Percentiles rank a stretch among this genome's conserved stretches.
Conservation (phyloP, 345 rosid genomes). For the Hibiscus syriacus region DNA sequence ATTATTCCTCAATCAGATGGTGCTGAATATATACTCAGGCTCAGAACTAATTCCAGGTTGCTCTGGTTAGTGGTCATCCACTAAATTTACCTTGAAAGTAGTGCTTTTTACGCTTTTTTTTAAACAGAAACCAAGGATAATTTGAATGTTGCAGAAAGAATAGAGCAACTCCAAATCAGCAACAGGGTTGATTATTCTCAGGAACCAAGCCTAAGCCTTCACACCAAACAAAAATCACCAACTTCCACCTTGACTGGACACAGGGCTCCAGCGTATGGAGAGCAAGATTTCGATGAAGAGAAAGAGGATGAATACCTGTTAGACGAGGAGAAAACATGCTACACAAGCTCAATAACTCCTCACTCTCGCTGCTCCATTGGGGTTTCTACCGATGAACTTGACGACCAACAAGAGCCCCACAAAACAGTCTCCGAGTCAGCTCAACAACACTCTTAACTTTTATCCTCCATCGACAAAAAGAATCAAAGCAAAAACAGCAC, state of each 20-base stretch:
- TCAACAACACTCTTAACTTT: slow-evolving; percentile 8
- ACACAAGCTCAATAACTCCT: slow-evolving; percentile 74
- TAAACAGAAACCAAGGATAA: background rate
- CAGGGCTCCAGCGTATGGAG: slow-evolving; percentile 19
- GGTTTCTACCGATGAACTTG: slow-evolving; percentile 60
- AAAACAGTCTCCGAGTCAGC: slow-evolving; percentile 16
- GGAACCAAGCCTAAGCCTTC: slow-evolving; percentile 37
- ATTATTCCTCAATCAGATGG: slow-evolving; percentile 57
- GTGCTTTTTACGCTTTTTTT: background rate
- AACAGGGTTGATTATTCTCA: slow-evolving; percentile 18
- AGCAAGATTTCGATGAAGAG: slow-evolving; percentile 21
- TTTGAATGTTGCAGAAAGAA: slow-evolving; percentile 24
- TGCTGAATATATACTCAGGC: slow-evolving; percentile 78
- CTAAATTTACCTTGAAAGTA: no score
- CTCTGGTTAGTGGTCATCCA: no score
- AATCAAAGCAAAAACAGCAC: background rate
- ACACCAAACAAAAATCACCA: slow-evolving; percentile 21
- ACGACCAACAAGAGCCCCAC: slow-evolving; percentile 27
- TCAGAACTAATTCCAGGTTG: slow-evolving; percentile 53
- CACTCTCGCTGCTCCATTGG: slow-evolving; percentile 80
- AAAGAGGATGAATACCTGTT: slow-evolving; percentile 46
- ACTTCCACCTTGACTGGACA: slow-evolving; percentile 10
- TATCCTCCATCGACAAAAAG: no score
- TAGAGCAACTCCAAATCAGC: slow-evolving; percentile 25
- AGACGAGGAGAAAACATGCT: slow-evolving; percentile 68